These are phyloP conservation scores for Allomyces macrogynus DNA, from an alignment of 192 early-diverging fungal species.

Conservation along the genomic window DNA sequence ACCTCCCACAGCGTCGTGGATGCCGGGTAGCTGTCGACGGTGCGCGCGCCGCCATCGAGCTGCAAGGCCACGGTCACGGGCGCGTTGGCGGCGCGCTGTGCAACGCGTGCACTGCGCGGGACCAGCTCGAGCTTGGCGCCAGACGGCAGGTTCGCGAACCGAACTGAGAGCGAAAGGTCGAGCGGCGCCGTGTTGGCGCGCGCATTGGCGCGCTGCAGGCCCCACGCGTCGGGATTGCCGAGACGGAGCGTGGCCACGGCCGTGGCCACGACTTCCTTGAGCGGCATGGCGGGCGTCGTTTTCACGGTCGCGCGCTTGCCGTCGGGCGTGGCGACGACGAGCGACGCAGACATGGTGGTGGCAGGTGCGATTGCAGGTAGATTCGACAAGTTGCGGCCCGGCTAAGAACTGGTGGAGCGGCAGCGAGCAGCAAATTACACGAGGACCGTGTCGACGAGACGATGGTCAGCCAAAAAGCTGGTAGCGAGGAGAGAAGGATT, in stretches of 20 bases:
- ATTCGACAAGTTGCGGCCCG: too few species aligned
- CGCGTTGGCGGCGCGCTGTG: constrained; percentile 4
- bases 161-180: constrained; percentile 51
- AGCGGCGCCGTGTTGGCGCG: constrained; percentile 33
- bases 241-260: constrained; percentile 40
- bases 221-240: constrained; percentile 27
- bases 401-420: too few species aligned
- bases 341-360: constrained; percentile 30
- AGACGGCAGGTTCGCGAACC: constrained; percentile 61
- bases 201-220: constrained; percentile 24
- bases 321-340: constrained; percentile 28
- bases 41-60: constrained; percentile 40
- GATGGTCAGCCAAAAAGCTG: too few species aligned
- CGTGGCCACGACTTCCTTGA: constrained; percentile 39
- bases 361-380: too few species aligned
- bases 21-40: constrained; percentile 36
- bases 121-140: constrained; percentile 53
- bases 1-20: constrained; percentile 49
- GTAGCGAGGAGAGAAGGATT: too few species aligned
- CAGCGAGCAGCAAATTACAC: too few species aligned
- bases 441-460: too few species aligned
- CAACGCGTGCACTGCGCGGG: constrained; percentile 1
- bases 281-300: constrained; percentile 50
- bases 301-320: constrained; percentile 32
- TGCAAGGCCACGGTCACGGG: constrained; percentile 49